Evolutionary conservation across 164 flowering plant species (phyloP).

Genomic region (Dillenia suffruticosa): DNA sequence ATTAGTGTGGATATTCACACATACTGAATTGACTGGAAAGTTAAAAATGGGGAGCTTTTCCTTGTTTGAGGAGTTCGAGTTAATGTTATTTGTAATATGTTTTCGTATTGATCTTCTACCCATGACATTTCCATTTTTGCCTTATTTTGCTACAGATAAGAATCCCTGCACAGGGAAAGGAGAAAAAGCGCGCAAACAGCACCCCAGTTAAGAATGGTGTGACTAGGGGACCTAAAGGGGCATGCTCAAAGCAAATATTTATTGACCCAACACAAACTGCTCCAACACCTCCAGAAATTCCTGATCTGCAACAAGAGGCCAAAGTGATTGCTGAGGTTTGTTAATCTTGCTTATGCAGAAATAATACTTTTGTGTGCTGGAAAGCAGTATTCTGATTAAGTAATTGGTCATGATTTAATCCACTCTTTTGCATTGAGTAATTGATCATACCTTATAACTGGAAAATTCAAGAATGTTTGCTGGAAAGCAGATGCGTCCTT

Average conservation of each 20-base stretch:
- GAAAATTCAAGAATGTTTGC: conserved; percentile 74
- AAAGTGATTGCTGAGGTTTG: conserved; percentile 76
- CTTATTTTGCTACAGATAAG: conserved; percentile 17
- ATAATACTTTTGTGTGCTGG: background rate
- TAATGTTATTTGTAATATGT: too few relatives aligned
- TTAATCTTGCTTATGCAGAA: background rate
- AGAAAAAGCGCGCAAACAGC: conserved; percentile 26
- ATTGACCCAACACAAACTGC: conserved; percentile 16
- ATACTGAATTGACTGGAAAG: too few relatives aligned
- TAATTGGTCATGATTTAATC: background rate
- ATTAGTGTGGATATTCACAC: too few relatives aligned
- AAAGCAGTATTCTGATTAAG: background rate
- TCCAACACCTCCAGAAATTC: conserved; percentile 26
- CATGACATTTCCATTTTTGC: too few relatives aligned
- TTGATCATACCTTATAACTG: conserved; percentile 30
- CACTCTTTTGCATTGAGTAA: background rate
- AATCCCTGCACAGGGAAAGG: conserved; percentile 28
- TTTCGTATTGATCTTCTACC: too few relatives aligned
- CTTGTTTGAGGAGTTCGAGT: too few relatives aligned
- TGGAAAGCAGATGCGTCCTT: conserved; percentile 85
- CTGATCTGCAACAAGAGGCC: conserved; percentile 75
- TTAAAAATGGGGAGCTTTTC: too few relatives aligned
- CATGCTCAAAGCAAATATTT: conserved; percentile 11
- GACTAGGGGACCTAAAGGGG: conserved; percentile 19
- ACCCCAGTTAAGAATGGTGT: conserved; percentile 33